Evolutionary conservation across 2,329 filamentous ascomycete genomes (phyloP).

Genomic region (Sordariomycetes sp.): DNA sequence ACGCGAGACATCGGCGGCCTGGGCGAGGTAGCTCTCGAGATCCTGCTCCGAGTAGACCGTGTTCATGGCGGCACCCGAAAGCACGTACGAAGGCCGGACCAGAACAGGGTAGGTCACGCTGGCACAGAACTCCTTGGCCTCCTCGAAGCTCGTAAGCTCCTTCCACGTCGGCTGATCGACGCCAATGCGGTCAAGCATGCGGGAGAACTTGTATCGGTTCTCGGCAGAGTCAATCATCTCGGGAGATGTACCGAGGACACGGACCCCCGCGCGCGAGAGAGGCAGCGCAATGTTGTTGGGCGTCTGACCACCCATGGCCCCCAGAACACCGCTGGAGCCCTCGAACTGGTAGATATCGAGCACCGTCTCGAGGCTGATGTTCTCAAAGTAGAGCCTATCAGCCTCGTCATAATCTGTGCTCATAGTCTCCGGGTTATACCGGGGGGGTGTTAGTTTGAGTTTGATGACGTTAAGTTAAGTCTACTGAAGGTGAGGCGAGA

Average conservation of each 20-base stretch:
- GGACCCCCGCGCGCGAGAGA: constrained; percentile 77
- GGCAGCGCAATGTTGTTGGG: constrained; percentile 96
- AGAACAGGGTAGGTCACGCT: constrained; percentile 87
- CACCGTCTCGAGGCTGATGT: constrained; percentile 80
- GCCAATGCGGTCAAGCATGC: constrained; percentile 87
- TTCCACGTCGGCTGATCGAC: constrained; percentile 98
- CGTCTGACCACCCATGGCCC: constrained; percentile 94
- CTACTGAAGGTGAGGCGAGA: no score
- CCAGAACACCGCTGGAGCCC: constrained; percentile 68
- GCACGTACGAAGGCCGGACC: constrained; percentile 89
- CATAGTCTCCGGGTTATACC: constrained; percentile 85
- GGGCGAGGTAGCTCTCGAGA: constrained; percentile 73
- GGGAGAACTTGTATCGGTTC: constrained; percentile 97
- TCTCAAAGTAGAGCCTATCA: constrained; percentile 91
- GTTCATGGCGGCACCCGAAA: constrained; percentile 98
- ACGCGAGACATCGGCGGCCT: constrained; percentile 84
- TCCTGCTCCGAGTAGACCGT: constrained; percentile 96
- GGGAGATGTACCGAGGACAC: constrained; percentile 86
- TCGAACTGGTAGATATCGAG: constrained; percentile 91
- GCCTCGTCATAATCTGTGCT: constrained; percentile 89
- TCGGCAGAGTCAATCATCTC: constrained; percentile 98
- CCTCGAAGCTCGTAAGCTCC: constrained; percentile 87
- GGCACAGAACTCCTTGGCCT: constrained; percentile 76
- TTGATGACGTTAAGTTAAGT: not conserved
- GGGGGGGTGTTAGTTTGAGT: no score